Conservation (phyloP, 495 filamentous ascomycete species). For the Tetracladium setigerum region DNA sequence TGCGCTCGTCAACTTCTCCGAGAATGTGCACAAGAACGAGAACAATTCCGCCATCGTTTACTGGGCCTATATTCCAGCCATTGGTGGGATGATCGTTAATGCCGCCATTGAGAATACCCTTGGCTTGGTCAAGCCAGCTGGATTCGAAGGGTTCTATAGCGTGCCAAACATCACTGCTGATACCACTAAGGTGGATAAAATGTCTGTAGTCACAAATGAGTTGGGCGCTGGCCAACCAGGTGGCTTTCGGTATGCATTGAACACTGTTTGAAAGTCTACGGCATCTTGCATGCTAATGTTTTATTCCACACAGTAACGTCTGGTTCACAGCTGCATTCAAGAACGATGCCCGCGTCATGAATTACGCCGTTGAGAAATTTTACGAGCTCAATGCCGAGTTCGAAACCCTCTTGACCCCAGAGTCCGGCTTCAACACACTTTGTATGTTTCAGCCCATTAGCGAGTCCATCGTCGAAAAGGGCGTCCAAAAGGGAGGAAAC, state of each 20-base stretch:
- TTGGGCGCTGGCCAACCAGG: slow-evolving; percentile 29
- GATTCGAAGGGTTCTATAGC: slow-evolving; percentile 30
- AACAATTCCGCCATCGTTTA: slow-evolving; percentile 37
- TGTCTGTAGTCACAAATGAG: slow-evolving; percentile 34
- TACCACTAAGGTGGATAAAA: slow-evolving; percentile 28
- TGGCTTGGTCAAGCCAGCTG: slow-evolving; percentile 7
- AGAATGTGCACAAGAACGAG: slow-evolving; percentile 25
- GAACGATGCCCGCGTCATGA: slow-evolving; percentile 29
- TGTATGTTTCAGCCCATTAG: slow-evolving; percentile 8
- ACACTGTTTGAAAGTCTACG: slow-evolving; percentile 26
- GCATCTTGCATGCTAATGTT: slow-evolving; percentile 23
- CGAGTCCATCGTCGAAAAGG: slow-evolving; percentile 2
- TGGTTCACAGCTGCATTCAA: slow-evolving; percentile 25
- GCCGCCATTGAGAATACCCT: not conserved
- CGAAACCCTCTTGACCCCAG: not conserved
- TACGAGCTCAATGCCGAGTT: slow-evolving; percentile 25
- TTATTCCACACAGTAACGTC: slow-evolving; percentile 21
- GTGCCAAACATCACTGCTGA: slow-evolving; percentile 22
- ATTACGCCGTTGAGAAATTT: slow-evolving; percentile 39
- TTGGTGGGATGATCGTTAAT: not conserved
- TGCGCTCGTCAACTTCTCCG: slow-evolving; percentile 29
- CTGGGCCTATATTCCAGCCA: slow-evolving; percentile 23
- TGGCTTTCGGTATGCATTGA: slow-evolving; percentile 32
- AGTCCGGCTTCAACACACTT: slow-evolving; percentile 2
- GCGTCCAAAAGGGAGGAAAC: slow-evolving; percentile 4